Base-by-base conservation (phyloP, 768 basidiomycete species). In the Boletellus ananas region DNA sequence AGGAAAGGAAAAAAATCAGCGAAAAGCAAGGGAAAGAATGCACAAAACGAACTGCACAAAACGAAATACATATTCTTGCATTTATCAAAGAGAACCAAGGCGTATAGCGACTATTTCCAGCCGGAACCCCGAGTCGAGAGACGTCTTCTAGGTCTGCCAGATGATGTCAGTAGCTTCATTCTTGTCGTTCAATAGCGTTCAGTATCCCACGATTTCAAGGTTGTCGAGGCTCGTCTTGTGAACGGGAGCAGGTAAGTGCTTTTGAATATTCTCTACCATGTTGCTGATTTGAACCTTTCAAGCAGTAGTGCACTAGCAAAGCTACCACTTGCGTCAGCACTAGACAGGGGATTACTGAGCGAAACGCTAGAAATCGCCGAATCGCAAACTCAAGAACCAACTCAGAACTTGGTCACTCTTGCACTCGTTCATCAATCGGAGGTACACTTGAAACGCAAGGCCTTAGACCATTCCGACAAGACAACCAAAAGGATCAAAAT, bases 101-200 rank as follows among this genome's bases (percentile, higher is more conserved):
- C 68, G 47, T 90, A 88, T 63, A 59, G 68, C 33, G 79, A 89
- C 58, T 88, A 90, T 60, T 91, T 91, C 68, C 73, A 80, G 50
- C 81, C 84, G 33, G 74, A 79, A 49, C 72, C 71, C 8, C 72
- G 77, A 21, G 75, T 79, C 34, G 87, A 89, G 68, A 79, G 70
- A 58, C 74, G 72, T 23, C 64, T 88, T 46, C 65, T 90, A 35
- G 84, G 80, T n/a, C 58, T 90, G 27, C 68, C 74, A 34, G 74
- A 83, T 59, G 59, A 77, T 72, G 85, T 85, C 36, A 29, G 78
- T 62, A n/a, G 27, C 34, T 35, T 23, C 34, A 33, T 47, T 45
- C 16, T 17, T 11, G 29, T 38, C 16, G 21, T 37, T 41, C 20
- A 7, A 47, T 43, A 40, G 17, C 40, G 13, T 35, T 49, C 29